These are phyloP conservation scores for Solanum appendiculatum DNA, from an alignment of 257 asterid species.

Conservation along the genomic window DNA sequence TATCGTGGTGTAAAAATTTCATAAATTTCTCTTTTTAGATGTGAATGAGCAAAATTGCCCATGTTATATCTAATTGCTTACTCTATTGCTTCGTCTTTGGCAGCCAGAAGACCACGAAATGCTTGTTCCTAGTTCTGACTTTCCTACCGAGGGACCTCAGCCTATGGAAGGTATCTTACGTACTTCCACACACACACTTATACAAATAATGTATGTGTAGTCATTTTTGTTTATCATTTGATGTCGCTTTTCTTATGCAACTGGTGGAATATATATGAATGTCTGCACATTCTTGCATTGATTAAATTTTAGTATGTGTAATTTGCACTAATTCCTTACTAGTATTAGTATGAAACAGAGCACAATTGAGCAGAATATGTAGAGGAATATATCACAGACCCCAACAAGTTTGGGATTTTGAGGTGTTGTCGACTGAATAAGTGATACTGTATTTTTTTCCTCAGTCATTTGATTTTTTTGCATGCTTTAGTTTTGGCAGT, in stretches of 20 bases:
- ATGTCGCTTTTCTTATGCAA: not conserved
- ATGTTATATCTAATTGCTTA: constrained; percentile 20
- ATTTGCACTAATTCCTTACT: not conserved
- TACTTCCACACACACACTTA: not conserved
- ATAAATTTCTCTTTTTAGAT: not conserved
- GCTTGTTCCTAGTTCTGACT: constrained; percentile 55
- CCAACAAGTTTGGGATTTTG: not conserved
- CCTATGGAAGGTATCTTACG: constrained; percentile 60
- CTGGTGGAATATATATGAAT: not conserved
- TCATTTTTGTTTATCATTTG: not conserved
- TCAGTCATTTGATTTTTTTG: not conserved
- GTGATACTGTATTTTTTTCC: not conserved
- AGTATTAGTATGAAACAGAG: not conserved
- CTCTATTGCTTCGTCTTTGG: constrained; percentile 7
- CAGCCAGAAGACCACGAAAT: constrained; percentile 60
- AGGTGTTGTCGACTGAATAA: not conserved
- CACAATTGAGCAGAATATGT: not conserved
- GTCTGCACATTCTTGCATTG: not conserved
- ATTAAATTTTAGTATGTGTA: not conserved
- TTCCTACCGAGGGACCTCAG: constrained; percentile 46
- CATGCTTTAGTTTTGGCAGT: constrained; percentile 16
- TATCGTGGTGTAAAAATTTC: not conserved
- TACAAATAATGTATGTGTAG: not conserved
- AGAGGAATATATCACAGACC: not conserved
- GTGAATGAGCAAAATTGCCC: constrained; percentile 2